Evolutionary conservation across 495 filamentous ascomycete genomes (phyloP).

Genomic region (Umbilicaria muhlenbergii): DNA sequence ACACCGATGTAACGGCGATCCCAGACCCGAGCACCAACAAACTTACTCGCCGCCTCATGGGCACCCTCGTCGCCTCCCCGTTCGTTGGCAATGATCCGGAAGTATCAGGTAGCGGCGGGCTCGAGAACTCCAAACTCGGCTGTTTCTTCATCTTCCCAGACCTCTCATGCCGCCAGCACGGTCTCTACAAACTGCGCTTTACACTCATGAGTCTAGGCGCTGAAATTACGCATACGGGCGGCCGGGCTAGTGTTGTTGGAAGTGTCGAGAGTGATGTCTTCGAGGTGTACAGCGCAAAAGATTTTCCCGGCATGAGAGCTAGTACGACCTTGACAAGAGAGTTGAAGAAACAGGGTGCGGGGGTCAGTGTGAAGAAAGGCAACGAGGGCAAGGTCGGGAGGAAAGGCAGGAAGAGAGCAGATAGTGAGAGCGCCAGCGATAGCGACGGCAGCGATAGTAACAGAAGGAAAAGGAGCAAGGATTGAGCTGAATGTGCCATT

Average conservation of each 20-base stretch:
- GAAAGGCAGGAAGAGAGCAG: conserved; percentile 1
- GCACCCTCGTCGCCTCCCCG: conserved; percentile 59
- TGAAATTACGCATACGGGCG: conserved; percentile 8
- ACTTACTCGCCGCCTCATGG: conserved; percentile 54
- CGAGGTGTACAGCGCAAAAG: conserved; percentile 86
- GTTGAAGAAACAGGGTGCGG: conserved; percentile 13
- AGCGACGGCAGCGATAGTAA: conserved; percentile 3
- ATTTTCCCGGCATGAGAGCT: conserved; percentile 82
- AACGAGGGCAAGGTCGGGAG: conserved; percentile 3
- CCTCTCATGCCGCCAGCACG: conserved; percentile 78
- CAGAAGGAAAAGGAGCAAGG: too few species aligned
- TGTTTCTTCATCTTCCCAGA: conserved; percentile 95
- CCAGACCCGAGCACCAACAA: conserved; percentile 27
- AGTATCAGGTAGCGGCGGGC: conserved; percentile 4
- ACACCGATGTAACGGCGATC: conserved; percentile 10
- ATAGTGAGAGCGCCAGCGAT: conserved; percentile 7
- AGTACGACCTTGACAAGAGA: conserved; percentile 14
- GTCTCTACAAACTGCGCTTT: conserved; percentile 69
- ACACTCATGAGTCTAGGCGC: conserved; percentile 70
- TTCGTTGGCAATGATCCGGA: conserved; percentile 39
- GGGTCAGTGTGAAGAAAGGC: conserved; percentile 15
- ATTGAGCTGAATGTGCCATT: too few species aligned
- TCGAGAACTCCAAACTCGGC: conserved; percentile 38
- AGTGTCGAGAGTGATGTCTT: conserved; percentile 30
- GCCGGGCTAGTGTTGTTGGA: conserved; percentile 5